Base-by-base conservation (phyloP, 2,329 filamentous ascomycete genomes). In the Penicillium sp. region DNA sequence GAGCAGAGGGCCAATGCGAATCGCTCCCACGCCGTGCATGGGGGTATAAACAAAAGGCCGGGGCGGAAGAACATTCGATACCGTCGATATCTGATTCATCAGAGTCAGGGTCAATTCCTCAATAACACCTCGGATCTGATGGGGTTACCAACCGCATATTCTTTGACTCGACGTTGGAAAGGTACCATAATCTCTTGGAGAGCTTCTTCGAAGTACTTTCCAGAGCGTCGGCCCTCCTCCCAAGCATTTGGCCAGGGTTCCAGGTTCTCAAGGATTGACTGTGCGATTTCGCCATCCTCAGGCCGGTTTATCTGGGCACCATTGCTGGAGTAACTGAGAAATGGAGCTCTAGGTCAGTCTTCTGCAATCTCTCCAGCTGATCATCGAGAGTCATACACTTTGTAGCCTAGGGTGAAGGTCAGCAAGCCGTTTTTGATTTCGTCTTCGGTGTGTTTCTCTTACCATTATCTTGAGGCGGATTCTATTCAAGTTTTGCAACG, bases 261-360 rank as follows among this genome's bases (percentile, higher is more conserved):
- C 48, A 85, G 71, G 59, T 88, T 87, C 38, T 80, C 70, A 40
- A 80, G 74, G 53, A 89, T 89, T 2, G 82, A 81, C 38, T 76
- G 75, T 4, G 85, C 83, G 58, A 89, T 89, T 33, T 84, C 82
- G 22, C 70, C 76, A 65, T 89, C 87, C 63, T 85, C 82, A 3
- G 87, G 87, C 10, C 85, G 82, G 56, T 88, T 87, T 65, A 89
- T 89, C 70, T 89, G 87, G 68, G 85, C 87, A 2, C 86, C 87
- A 68, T 88, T 88, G 16, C 78, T 79, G 78, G 84, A 87, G 75
- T 89, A 89, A 8, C 78, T 80, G 66, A 26, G 25, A 25, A 28
- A 51, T 52, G 25, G 14, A 57, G 42, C 53, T 43, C 25, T 4
- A 6, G 5, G 52, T 54, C 25, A 54, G 52, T 43, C 16, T 28